Conservation (phyloP, 345 rosid species). For the Citrus trifoliata region DNA sequence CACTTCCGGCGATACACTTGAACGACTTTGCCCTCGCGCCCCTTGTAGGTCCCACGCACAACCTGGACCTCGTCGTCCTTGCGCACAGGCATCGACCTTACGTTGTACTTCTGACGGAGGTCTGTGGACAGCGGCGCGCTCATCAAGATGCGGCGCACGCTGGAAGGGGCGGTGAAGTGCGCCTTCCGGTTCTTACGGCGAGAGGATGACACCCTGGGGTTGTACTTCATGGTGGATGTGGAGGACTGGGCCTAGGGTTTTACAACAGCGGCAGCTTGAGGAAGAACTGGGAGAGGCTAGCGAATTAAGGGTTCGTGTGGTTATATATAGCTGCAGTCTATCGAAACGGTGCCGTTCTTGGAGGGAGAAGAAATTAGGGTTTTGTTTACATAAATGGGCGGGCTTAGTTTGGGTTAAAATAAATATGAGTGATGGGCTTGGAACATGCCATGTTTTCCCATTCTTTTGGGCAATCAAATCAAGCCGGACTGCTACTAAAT, state of each 20-base stretch:
- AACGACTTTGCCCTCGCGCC: slow-evolving; percentile 78
- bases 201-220: slow-evolving; percentile 65
- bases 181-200: slow-evolving; percentile 86
- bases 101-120: slow-evolving; percentile 76
- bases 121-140: slow-evolving; percentile 67
- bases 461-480: too few relatives aligned
- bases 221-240: slow-evolving; percentile 55
- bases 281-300: not conserved
- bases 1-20: slow-evolving; percentile 77
- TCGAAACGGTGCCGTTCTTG: not conserved
- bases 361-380: not conserved
- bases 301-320: not conserved
- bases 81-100: slow-evolving; percentile 75
- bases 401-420: not conserved
- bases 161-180: slow-evolving; percentile 68
- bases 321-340: not conserved
- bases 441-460: too few relatives aligned
- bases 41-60: slow-evolving; percentile 78
- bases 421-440: too few relatives aligned
- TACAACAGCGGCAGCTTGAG: not conserved
- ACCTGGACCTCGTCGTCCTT: slow-evolving; percentile 86
- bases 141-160: slow-evolving; percentile 71
- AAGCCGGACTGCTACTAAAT: too few relatives aligned
- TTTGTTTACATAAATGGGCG: not conserved
- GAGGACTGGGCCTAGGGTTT: not conserved